These are phyloP conservation scores for Tritrichomonas foetus DNA, from an alignment of 208 protist species.

Conservation along the genomic window DNA sequence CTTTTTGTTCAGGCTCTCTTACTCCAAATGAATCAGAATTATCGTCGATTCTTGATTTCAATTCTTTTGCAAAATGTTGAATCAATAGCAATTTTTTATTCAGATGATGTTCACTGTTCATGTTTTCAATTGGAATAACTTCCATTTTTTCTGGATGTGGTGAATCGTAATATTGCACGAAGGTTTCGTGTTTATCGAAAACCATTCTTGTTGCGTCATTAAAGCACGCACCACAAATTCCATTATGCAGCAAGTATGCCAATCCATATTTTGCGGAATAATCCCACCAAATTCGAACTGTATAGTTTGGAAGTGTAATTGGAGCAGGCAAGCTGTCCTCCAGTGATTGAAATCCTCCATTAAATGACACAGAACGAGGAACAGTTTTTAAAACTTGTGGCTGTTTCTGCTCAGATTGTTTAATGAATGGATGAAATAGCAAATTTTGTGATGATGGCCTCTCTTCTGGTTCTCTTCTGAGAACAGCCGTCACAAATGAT, in stretches of 20 bases:
- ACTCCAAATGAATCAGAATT: not conserved
- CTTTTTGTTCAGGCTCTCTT: too few relatives aligned
- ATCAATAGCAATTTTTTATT: slow-evolving; percentile 32
- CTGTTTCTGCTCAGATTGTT: not conserved
- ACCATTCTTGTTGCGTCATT: slow-evolving; percentile 92
- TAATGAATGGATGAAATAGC: not conserved
- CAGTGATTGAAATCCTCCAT: too few relatives aligned
- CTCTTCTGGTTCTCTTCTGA: not conserved
- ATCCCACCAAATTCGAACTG: slow-evolving; percentile 36
- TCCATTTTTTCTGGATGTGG: not conserved
- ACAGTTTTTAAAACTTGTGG: too few relatives aligned
- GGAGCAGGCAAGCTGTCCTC: not conserved
- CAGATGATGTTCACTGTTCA: too few relatives aligned
- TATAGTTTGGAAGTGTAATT: not conserved
- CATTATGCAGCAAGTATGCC: slow-evolving; percentile 81
- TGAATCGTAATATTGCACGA: not conserved
- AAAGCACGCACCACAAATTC: slow-evolving; percentile 85
- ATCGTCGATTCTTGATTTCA: not conserved
- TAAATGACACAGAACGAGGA: too few relatives aligned
- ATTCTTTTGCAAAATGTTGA: slow-evolving; percentile 24
- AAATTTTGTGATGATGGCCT: not conserved
- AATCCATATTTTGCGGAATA: slow-evolving; percentile 90
- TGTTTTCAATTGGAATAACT: not conserved
- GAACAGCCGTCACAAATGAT: not conserved
- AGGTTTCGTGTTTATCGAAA: slow-evolving; percentile 60